Base-by-base conservation (phyloP, 345 rosid genomes). In the Zanthoxylum bungeanum region DNA sequence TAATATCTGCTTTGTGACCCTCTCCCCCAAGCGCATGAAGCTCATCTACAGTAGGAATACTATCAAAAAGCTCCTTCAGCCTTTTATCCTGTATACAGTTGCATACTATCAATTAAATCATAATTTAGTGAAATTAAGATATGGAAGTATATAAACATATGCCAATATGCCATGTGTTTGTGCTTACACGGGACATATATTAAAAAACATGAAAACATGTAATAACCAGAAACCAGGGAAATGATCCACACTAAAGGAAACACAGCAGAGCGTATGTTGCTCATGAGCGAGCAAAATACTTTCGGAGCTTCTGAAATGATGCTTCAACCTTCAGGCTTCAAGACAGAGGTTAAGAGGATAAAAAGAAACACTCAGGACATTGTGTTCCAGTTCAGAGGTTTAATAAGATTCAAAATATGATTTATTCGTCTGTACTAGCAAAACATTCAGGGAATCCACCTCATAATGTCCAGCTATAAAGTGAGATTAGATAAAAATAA, bases 21-120 rank as follows among this genome's bases (percentile, higher is more conserved):
- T 89, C 96, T 44, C 53, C 89, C 50, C 88, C 96, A 71, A 96
- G 79, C 68, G 91, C 87, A 80, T 87, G 89, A 75, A 96, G 92
- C 82, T 93, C 96, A 37, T 91, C 98, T 78, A 89, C 77, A 39
- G 97, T 82, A 51, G 99, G 99, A 78, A 96, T 78, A 77, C 61
- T 66, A 68, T 73, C 82, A 84, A 91, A 96, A 51, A 69, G 81
- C 72, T 89, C 93, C 81, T 82, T 96, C 59, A 96, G 86, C 86
- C 82, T 86, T 80, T 85, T 91, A 70, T 93, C 98, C 99, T 96
- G 91, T 9, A 37, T 10, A 49, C 24, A 67, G 52, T 64, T 55
- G 56, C 42, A 64, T 17, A 42, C 14, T 17, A 66, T 47, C 50
- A 57, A 12, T 75, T 46, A 68, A 30, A 61, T 40, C 21, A 73